Percentiles rank a stretch among this genome's conserved stretches.
Conservation (phyloP, 768 basidiomycete genomes). For the Termitomyces sp. region DNA sequence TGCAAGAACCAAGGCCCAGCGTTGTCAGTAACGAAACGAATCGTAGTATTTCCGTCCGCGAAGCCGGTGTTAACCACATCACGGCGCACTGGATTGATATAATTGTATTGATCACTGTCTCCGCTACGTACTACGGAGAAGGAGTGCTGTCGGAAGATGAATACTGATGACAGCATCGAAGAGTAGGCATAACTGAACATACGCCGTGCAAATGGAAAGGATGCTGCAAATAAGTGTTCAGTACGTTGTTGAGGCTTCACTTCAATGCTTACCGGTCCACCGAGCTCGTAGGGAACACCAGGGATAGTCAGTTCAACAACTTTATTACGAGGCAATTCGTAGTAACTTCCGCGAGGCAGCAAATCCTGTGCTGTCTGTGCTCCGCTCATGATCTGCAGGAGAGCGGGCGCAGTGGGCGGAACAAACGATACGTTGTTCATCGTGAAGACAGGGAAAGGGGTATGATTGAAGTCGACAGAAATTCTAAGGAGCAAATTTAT, state of each 20-base stretch:
- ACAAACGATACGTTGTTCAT: constrained; percentile 26
- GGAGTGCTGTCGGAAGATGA: constrained; percentile 5
- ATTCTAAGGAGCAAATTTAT: constrained; percentile 30
- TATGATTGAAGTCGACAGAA: constrained; percentile 8
- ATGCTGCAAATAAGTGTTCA: neutral
- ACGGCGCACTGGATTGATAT: constrained; percentile 24
- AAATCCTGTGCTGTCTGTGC: constrained; percentile 32
- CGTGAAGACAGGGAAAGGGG: constrained; percentile 17
- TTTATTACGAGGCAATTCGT: constrained; percentile 35
- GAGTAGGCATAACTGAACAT: neutral
- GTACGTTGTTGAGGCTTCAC: too few species aligned
- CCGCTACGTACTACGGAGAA: constrained; percentile 34
- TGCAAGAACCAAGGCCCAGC: constrained; percentile 16
- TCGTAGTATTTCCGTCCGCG: constrained; percentile 22
- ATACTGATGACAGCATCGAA: neutral
- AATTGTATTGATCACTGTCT: constrained; percentile 22
- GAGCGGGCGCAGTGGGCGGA: constrained; percentile 31
- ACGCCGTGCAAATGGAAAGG: constrained; percentile 13
- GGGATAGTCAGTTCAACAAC: constrained; percentile 42
- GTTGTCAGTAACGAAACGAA: constrained; percentile 25
- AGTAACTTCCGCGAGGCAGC: constrained; percentile 34
- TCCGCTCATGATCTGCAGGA: constrained; percentile 47
- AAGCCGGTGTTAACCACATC: constrained; percentile 42
- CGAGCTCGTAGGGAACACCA: constrained; percentile 19
- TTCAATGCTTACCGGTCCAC: constrained; percentile 24